These are phyloP conservation scores for Diaporthe humulicola DNA, from an alignment of 2,329 filamentous ascomycete species.

Conservation along the genomic window DNA sequence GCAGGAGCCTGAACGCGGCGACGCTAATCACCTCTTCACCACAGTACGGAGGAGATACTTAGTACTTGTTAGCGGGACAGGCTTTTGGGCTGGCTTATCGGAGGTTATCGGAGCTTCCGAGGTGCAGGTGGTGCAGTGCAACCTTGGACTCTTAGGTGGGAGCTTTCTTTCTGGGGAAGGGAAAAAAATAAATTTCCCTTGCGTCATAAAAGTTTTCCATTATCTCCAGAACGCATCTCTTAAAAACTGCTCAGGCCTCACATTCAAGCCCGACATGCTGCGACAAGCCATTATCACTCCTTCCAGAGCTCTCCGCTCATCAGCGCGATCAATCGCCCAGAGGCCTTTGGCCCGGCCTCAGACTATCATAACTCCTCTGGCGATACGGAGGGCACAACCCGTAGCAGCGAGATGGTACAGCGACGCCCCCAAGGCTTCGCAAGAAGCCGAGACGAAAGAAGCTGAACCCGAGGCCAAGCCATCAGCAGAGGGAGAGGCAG, in stretches of 20 bases:
- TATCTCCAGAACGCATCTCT: constrained; percentile 29
- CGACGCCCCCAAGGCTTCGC: constrained; percentile 47
- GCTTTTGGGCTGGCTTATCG: constrained; percentile 33
- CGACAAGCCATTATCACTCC: constrained; percentile 59
- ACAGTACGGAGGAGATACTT: too few relatives aligned
- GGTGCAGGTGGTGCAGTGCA: constrained; percentile 24
- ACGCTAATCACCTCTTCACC: background rate
- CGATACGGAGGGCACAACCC: constrained; percentile 49
- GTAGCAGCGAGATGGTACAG: constrained; percentile 63
- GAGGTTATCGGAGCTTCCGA: constrained; percentile 33
- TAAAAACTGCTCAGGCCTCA: background rate
- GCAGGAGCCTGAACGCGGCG: background rate
- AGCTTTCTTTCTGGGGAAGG: background rate
- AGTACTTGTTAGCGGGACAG: background rate
- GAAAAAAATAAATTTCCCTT: constrained; percentile 37
- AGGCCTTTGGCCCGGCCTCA: constrained; percentile 54
- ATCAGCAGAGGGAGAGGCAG: constrained; percentile 46
- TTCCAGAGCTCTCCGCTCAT: constrained; percentile 59
- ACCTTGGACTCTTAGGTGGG: constrained; percentile 13
- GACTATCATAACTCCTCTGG: constrained; percentile 53
- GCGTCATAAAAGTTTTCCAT: constrained; percentile 41
- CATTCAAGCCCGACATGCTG: constrained; percentile 53
- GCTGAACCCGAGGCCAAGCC: constrained; percentile 47
- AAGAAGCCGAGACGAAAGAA: constrained; percentile 45
- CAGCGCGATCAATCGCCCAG: constrained; percentile 52